phyloP scores from a whole-genome alignment of 2,329 filamentous ascomycete species.

The Nakataea oryzae region DNA sequence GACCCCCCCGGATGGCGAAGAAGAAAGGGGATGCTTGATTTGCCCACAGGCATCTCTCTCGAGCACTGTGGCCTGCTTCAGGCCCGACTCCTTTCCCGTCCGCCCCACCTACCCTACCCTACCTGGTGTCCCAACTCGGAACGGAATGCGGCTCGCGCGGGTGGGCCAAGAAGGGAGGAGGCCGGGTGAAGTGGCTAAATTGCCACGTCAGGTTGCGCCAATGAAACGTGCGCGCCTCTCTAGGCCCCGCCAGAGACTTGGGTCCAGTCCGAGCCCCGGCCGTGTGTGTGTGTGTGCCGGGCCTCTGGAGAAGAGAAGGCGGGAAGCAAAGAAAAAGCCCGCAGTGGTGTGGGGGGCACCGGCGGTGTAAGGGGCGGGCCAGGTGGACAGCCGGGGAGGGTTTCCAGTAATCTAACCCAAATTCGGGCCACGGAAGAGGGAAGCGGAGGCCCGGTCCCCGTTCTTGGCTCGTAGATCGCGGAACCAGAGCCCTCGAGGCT shows the following conservation, averaged over 20 bases:
- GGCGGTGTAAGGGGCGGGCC: not conserved
- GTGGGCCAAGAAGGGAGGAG: not conserved
- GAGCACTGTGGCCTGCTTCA: not conserved
- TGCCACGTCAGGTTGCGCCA: not conserved
- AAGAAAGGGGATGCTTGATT: not conserved
- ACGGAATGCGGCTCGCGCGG: not conserved
- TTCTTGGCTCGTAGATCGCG: too few species aligned
- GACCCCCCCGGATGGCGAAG: not conserved
- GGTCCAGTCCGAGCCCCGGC: too few species aligned
- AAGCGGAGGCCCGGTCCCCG: too few species aligned
- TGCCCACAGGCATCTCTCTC: not conserved
- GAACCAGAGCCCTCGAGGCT: not conserved
- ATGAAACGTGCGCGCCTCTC: not conserved
- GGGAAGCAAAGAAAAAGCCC: not conserved
- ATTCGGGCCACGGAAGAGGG: not conserved
- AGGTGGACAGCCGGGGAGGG: too few species aligned
- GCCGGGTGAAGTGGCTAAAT: not conserved
- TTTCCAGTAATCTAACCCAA: not conserved
- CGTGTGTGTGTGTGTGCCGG: not conserved
- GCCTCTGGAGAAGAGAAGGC: not conserved
- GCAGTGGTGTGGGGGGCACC: too few species aligned
- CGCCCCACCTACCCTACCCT: not conserved
- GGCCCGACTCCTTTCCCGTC: not conserved
- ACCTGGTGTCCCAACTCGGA: not conserved
- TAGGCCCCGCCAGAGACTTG: not conserved